Conservation (phyloP, 371 early-diverging fungal species). For the Mortierella sp. region DNA sequence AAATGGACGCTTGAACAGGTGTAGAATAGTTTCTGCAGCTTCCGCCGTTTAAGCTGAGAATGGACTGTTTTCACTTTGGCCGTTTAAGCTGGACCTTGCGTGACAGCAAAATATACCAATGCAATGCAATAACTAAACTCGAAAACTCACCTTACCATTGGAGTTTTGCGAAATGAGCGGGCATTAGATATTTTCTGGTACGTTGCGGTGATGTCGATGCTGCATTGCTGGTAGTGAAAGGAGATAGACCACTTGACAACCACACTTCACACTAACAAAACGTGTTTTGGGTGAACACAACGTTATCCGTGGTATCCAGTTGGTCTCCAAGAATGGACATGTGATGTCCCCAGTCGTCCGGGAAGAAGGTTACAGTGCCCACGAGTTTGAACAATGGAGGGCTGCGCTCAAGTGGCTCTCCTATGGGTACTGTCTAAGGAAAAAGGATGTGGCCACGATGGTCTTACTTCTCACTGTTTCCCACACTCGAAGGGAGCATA, state of each 20-base stretch:
- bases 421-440: neutral
- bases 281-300: no score
- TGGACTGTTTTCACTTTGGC: neutral
- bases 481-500: neutral
- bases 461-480: neutral
- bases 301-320: neutral
- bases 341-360: neutral
- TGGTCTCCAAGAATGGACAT: neutral
- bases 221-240: no score
- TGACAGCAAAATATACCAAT: neutral
- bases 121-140: neutral
- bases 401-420: neutral
- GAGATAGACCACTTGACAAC: neutral
- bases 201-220: no score
- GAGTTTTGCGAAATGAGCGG: neutral
- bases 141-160: neutral
- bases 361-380: no score
- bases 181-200: neutral
- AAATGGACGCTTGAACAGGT: no score
- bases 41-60: no score
- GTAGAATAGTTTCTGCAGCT: no score
- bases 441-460: neutral
- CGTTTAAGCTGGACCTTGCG: neutral
- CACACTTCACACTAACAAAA: no score
- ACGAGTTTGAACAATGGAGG: neutral